A percentile compares a stretch with the other conserved stretches of the same genome.
Evolutionary conservation across 257 asterid species (phyloP).

Genomic region (Ballota nigra): DNA sequence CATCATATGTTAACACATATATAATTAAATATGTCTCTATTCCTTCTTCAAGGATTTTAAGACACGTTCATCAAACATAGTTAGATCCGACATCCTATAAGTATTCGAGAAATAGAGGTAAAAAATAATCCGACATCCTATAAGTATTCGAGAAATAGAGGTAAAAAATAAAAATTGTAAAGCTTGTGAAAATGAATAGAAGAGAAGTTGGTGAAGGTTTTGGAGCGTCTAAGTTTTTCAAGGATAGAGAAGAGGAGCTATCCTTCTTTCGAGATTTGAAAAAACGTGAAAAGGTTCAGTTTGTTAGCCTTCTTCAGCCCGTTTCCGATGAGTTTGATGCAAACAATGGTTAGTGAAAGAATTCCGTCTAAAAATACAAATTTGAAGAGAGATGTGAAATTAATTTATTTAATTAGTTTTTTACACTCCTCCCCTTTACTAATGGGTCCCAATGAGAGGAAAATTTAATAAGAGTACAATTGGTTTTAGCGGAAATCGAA

Average conservation of each 20-base stretch:
- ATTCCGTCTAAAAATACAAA: too few relatives aligned
- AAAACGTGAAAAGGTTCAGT: constrained; percentile 45
- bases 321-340: constrained; percentile 62
- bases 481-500: too few relatives aligned
- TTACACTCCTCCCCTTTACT: too few relatives aligned
- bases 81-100: constrained; percentile 21
- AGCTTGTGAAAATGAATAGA: constrained; percentile 25
- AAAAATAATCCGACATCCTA: constrained; percentile 17
- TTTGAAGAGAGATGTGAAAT: too few relatives aligned
- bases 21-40: background rate
- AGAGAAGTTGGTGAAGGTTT: constrained; percentile 27
- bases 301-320: constrained; percentile 64
- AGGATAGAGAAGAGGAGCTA: constrained; percentile 71
- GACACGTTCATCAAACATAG: background rate
- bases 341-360: constrained; percentile 47
- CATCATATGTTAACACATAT: constrained; percentile 16
- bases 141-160: background rate
- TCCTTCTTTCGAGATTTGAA: constrained; percentile 61
- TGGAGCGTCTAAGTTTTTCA: constrained; percentile 27
- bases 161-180: background rate
- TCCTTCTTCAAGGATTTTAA: background rate
- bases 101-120: background rate
- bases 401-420: too few relatives aligned
- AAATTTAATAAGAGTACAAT: too few relatives aligned
- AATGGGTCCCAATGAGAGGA: too few relatives aligned